phyloP scores from a whole-genome alignment of 345 rosid genomes.

The Rhodamnia argentea region DNA sequence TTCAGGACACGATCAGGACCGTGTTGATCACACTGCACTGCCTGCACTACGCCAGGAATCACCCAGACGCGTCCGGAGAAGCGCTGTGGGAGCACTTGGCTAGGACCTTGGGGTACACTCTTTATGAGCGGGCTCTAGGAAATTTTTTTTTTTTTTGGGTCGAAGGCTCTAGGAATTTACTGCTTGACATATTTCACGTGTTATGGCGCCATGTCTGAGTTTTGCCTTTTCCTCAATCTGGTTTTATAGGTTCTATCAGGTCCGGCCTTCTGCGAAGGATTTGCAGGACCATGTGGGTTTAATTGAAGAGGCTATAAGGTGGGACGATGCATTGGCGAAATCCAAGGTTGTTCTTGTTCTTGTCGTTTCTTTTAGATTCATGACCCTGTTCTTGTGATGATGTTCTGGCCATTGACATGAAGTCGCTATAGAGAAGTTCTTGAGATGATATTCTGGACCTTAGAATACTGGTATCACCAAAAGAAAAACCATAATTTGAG shows the following conservation, averaged over 20 bases:
- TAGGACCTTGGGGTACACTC: constrained; percentile 39
- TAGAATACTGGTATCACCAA: not conserved
- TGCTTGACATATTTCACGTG: not conserved
- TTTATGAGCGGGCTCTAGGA: too few relatives aligned
- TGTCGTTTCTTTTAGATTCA: not conserved
- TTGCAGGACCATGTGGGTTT: constrained; percentile 55
- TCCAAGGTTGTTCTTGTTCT: constrained; percentile 36
- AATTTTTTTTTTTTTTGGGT: too few relatives aligned
- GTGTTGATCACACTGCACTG: constrained; percentile 42
- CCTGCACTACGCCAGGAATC: constrained; percentile 42
- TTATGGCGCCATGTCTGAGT: not conserved
- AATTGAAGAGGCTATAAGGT: constrained; percentile 49
- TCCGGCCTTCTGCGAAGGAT: constrained; percentile 67
- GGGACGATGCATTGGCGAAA: constrained; percentile 39
- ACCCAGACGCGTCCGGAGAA: constrained; percentile 46
- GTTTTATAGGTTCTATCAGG: constrained; percentile 47
- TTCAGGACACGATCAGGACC: constrained; percentile 34
- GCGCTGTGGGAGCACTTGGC: constrained; percentile 61
- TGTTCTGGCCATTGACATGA: not conserved
- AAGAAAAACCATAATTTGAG: not conserved
- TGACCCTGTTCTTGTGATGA: not conserved
- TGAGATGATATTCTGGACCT: not conserved
- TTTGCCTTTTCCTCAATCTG: not conserved
- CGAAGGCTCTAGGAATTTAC: not conserved
- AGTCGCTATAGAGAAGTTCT: not conserved